Base-by-base conservation (phyloP, 2,329 filamentous ascomycete genomes). In the Elsinoe arachidis region DNA sequence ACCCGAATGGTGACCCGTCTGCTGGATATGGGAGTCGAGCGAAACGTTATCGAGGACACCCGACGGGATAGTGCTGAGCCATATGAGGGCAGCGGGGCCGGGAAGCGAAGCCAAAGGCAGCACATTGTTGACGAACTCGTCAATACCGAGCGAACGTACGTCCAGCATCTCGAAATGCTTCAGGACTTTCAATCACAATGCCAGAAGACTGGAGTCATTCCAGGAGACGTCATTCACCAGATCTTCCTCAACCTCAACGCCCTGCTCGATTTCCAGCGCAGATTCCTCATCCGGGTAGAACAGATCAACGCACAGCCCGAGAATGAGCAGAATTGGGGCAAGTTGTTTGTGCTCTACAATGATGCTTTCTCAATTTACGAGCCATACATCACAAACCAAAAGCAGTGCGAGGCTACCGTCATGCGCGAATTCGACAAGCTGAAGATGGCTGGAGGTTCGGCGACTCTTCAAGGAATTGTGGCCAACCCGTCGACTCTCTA, bases 161-260 rank as follows among this genome's bases (percentile, higher is more conserved):
- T 97, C 3, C 91, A 97, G 70, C 93, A 99, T 75, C 75, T 99
- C 55, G 92, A 97, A 70, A 92, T 96, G 64, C 73, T 99, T 35
- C 90, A 97, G 70, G 86, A 91, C 52, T 80, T 97, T 68, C 97
- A 96, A 74, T 92, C 89, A 73, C 83, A 86, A 21, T 78, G 97
- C 57, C 90, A 96, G 65, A 87, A 95, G 68, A 90, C 86, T 63
- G 90, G 90, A 37, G 83, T 90, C 37, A 84, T 97, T 62, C 87
- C 89, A 1, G 92, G 93, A 56, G 93, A 99, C 69, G 83, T 86
- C 9, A 86, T 96, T 19, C 91, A 97, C 73, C 85, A 91, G 67
- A 96, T 99, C 61, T 99, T 99, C 73, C 79, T 97, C 61, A 99
- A 99, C 72, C 84, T 97, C 68, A 96, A 97, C 69, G 84, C 88